Conservation (phyloP, 139 green algal species). For the Pseudopediastrum boryanum region DNA sequence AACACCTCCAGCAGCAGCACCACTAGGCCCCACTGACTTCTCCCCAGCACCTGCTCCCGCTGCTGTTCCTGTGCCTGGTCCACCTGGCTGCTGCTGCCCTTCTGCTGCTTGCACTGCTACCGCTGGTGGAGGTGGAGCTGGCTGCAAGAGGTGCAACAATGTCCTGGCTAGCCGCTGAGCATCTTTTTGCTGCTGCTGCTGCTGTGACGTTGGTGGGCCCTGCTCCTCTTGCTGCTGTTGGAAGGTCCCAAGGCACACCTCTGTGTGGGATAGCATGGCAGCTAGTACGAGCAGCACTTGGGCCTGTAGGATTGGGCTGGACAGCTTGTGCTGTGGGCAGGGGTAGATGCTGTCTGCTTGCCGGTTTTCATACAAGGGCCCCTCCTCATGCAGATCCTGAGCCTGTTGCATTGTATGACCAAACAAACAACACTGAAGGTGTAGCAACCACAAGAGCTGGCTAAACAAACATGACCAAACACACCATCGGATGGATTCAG, state of each 20-base stretch:
- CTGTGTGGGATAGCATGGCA: neutral
- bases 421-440: neutral
- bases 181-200: neutral
- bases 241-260: neutral
- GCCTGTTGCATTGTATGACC: neutral
- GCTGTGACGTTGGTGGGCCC: too few species aligned
- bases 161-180: constrained; percentile 8
- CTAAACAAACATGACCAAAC: constrained; percentile 20
- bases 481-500: constrained; percentile 4
- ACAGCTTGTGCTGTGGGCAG: neutral
- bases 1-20: neutral
- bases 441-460: neutral
- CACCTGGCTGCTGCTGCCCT: neutral
- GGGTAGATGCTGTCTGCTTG: neutral
- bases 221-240: too few species aligned
- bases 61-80: neutral
- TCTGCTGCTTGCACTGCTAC: neutral
- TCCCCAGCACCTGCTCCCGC: neutral
- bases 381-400: neutral
- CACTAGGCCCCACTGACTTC: neutral
- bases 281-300: constrained; percentile 6
- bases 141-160: constrained; percentile 22
- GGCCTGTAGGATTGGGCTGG: neutral
- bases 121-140: neutral
- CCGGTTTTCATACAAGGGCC: neutral